Evolutionary conservation across 1,284 basidiomycete genomes (phyloP), one percentile per base, ranked within the genome.

Genomic region (Leucoagaricus sp.): DNA sequence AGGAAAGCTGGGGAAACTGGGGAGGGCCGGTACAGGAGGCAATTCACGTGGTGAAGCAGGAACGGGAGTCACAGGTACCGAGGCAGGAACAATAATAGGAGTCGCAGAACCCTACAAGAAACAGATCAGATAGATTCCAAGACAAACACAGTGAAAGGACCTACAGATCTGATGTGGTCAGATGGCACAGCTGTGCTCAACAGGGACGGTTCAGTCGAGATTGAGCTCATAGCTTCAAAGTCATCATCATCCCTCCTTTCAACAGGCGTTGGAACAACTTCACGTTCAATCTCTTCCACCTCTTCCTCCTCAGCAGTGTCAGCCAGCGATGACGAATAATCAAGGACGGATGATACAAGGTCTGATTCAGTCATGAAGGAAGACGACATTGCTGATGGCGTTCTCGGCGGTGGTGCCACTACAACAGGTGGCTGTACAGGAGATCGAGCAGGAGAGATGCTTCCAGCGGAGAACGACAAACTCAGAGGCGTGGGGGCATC

Each of bases 171-270:
- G 55, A 21, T 13, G 51, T 47, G 40, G 49, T 41, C 82, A 49
- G 74, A 66, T 26, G 61, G 61, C 19, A 60, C 65, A 40, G 71
- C 72, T 1, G 77, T 75, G 19, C 73, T 80, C 28, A 87, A 68
- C 49, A 89, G 69, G 1, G 84, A 81, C 6, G 86, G 84, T 62
- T 79, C 78, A 0, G 85, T 85, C 9, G 79, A 69, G 17, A 61
- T 54, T 12, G 36, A 28, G 26, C 49, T 40, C 17, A 51, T 17
- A 8, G 19, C 23, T 15, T 66, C 68, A 36, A 57, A 34, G 13
- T 57, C 48, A 25, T 60, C 57, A n/a, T 58, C 59, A n/a, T 59
- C 56, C 48, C 17, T 41, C 28, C 59, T 58, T n/a, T 60, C 49
- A 17, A 60, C 53, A 26, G 21, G 45, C n/a, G 48, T 26, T 9